phyloP scores from a whole-genome alignment of 164 flowering plant species.

The Liriodendron chinense region DNA sequence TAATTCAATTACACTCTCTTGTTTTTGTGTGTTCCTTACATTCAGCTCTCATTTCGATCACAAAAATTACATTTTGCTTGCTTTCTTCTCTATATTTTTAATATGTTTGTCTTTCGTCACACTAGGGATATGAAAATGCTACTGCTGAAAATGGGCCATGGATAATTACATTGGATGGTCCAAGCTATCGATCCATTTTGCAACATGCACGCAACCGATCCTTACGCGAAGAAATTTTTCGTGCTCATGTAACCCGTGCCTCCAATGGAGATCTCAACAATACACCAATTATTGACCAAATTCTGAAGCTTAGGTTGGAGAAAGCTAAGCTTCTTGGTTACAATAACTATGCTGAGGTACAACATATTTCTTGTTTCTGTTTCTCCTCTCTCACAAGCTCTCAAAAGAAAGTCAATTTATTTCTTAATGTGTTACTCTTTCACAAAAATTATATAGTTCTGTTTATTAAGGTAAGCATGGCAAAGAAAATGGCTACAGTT shows the following conservation, averaged over 20 bases:
- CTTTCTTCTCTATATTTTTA: neutral
- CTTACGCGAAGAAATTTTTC: constrained; percentile 86
- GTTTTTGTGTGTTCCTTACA: neutral
- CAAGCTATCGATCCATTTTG: constrained; percentile 87
- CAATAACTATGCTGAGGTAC: constrained; percentile 92
- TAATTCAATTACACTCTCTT: neutral
- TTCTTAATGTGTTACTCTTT: neutral
- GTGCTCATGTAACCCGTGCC: constrained; percentile 81
- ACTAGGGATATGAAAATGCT: constrained; percentile 86
- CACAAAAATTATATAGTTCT: neutral
- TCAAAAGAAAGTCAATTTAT: neutral
- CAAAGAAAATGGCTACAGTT: constrained; percentile 94
- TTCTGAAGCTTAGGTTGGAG: constrained; percentile 83
- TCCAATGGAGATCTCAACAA: constrained; percentile 90
- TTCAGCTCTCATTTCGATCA: neutral
- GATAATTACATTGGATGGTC: constrained; percentile 92
- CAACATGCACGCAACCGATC: constrained; percentile 80
- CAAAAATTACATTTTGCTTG: neutral
- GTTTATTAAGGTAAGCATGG: constrained; percentile 87
- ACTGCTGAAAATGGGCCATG: constrained; percentile 97
- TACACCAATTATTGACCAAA: constrained; percentile 72
- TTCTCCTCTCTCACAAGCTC: neutral
- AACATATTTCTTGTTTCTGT: neutral
- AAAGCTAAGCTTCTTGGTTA: constrained; percentile 92
- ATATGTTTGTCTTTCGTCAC: neutral